Evolutionary conservation across 257 asterid genomes (phyloP), one percentile per base, ranked within the genome.

Genomic region (Handroanthus guayacan): DNA sequence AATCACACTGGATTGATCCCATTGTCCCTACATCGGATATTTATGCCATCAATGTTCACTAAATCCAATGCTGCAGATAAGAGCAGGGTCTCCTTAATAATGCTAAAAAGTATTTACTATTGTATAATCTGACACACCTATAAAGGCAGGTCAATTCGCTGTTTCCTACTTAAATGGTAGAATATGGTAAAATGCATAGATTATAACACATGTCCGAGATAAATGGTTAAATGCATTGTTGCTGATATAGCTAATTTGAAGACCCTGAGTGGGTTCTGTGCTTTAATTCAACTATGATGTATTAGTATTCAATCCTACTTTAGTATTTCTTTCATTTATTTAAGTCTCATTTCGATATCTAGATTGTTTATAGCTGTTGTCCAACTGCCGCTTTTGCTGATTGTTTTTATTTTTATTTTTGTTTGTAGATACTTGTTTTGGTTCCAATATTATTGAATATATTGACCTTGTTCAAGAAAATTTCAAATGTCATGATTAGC

Each of bases 171-270:
- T 47, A 48, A 18, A 69, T n/a, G 62, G 20, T 45, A 37, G 16
- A 25, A 25, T 25, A 25, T 25, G 31, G 31, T 25, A 25, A 25
- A 25, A 25, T 25, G 31, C 31, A 25, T 25, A 25, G 31, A 25
- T 10, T 56, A 2, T 16, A 55, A 36, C 51, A 8, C 50, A 74
- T 37, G 51, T 50, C 13, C 47, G 36, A 17, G 47, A 63, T 37
- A 62, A 74, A 62, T 31, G 60, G 61, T 9, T 38, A 51, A 62
- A 57, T 74, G 47, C n/a, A 36, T 50, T 47, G 4, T 52, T 48
- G 50, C 5, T 5, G 18, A 14, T 13, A 37, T 45, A 37, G 41
- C 64, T 74, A 44, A 9, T 74, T 74, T n/a, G 71, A 55, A 45
- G 18, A 45, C 54, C 44, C 20, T 20, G 11, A 20, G 58, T 41